Conservation (phyloP, 169 alveolate genomes). For the Plasmodium blacklocki region DNA sequence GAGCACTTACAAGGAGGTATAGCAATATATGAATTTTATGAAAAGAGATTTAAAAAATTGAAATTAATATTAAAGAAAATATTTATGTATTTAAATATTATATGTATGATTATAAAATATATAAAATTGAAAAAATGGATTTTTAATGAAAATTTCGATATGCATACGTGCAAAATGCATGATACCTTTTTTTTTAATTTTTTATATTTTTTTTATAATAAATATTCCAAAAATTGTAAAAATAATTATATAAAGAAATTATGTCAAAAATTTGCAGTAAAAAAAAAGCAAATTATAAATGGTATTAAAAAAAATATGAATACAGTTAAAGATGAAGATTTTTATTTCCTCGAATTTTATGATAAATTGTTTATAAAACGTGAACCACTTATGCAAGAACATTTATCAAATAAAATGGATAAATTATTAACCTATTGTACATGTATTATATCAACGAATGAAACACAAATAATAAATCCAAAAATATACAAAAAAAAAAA, state of each 20-base stretch:
- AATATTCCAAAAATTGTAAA: conserved; percentile 55
- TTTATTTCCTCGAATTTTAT: conserved; percentile 40
- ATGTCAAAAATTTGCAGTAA: conserved; percentile 17
- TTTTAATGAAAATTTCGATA: conserved; percentile 43
- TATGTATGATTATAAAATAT: conserved; percentile 28
- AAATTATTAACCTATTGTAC: conserved; percentile 31
- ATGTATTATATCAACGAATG: conserved; percentile 9
- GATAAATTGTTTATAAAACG: conserved; percentile 19
- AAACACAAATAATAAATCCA: no score
- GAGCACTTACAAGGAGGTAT: conserved; percentile 63
- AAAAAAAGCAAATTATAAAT: conserved; percentile 12
- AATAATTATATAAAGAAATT: conserved; percentile 33
- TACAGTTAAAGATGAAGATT: conserved; percentile 25
- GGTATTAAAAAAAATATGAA: conserved; percentile 5
- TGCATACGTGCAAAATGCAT: conserved; percentile 74
- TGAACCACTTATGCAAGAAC: background rate
- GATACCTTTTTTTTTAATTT: conserved; percentile 65
- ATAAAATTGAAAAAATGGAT: conserved; percentile 51
- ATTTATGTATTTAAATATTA: conserved; percentile 67
- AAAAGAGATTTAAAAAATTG: conserved; percentile 41
- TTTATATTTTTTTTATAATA: conserved; percentile 65
- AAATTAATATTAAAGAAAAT: conserved; percentile 53
- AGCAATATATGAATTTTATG: conserved; percentile 48
- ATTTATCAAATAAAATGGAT: conserved; percentile 2
- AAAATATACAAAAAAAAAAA: conserved; percentile 7